Evolutionary conservation across 1,284 basidiomycete species (phyloP), one percentile per base, ranked within the genome.

Genomic region (Xerocomus nothofagi): DNA sequence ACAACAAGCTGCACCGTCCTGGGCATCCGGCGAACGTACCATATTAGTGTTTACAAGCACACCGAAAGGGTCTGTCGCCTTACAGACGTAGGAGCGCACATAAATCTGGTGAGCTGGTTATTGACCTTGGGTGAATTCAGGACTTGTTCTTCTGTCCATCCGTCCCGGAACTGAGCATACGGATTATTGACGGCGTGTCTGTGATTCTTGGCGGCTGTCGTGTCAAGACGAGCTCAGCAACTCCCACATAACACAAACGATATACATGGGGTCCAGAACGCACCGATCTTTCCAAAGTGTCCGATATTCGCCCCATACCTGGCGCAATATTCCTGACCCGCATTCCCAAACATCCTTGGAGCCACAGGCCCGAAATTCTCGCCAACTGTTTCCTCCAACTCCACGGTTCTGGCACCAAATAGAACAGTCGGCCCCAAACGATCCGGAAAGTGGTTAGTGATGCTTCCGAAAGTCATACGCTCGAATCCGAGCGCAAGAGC

Each of bases 401-500:
- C 81, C 6, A 63, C 48, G 0, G 72, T 75, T 10, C 72, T 72
- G 11, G 65, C 53, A 49, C 73, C 63, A 57, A 82, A 73, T 10
- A 83, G 68, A 14, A 56, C 43, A n/a, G 78, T 80, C 0, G 91
- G 88, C 0, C 78, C 69, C 1, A 74, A 71, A 23, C 90, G 77
- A 63, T 93, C 90, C 2, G 78, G 77, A 62, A 83, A 93, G 55
- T 80, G 80, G 4, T 79, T 81, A 10, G 74, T 75, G 17, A 93
- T 74, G 54, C 84, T 85, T n/a, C 90, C 91, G 3, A 86, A 79
- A 11, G 79, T 73, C 89, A 92, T 91, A 39, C 86, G 84, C 63
- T 94, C 91, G 56, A 93, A 93, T n/a, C 91, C 91, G 7, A 93
- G 80, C 1, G 91, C 91, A 15, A 93, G 75, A 0, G 84, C 78